Conservation (phyloP, 495 filamentous ascomycete genomes). For the Evernia prunastri region DNA sequence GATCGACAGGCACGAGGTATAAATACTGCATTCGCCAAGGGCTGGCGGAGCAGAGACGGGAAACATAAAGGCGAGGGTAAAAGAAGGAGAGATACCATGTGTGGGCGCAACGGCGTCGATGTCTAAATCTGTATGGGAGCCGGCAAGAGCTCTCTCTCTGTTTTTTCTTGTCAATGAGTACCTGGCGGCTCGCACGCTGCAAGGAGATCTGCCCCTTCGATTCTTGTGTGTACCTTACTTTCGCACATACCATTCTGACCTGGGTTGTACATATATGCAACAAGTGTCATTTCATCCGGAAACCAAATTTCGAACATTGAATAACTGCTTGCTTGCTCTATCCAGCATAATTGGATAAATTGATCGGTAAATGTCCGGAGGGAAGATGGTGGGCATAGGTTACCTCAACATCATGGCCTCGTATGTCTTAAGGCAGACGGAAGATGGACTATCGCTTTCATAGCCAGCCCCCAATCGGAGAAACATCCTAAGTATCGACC, state of each 20-base stretch:
- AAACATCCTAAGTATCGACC: no score
- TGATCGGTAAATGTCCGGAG: no score
- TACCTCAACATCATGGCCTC: no score
- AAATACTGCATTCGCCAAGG: conserved; percentile 8
- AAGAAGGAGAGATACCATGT: not conserved
- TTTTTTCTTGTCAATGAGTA: not conserved
- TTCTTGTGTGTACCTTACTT: conserved; percentile 1
- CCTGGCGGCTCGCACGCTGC: not conserved
- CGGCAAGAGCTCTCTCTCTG: no score
- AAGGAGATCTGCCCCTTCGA: not conserved
- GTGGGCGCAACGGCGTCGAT: not conserved
- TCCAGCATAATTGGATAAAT: not conserved
- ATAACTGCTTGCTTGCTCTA: not conserved
- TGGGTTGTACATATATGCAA: not conserved
- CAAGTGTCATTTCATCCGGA: not conserved
- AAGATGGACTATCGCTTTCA: no score
- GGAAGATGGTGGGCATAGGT: no score
- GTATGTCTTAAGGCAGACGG: no score
- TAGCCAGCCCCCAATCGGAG: no score
- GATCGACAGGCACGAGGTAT: conserved; percentile 25
- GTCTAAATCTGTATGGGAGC: not conserved
- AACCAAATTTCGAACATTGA: not conserved
- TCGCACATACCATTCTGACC: not conserved
- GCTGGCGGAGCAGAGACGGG: not conserved
- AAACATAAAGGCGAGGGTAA: not conserved